Base-by-base conservation (phyloP, 257 asterid genomes). In the Hygrophila difformis region DNA sequence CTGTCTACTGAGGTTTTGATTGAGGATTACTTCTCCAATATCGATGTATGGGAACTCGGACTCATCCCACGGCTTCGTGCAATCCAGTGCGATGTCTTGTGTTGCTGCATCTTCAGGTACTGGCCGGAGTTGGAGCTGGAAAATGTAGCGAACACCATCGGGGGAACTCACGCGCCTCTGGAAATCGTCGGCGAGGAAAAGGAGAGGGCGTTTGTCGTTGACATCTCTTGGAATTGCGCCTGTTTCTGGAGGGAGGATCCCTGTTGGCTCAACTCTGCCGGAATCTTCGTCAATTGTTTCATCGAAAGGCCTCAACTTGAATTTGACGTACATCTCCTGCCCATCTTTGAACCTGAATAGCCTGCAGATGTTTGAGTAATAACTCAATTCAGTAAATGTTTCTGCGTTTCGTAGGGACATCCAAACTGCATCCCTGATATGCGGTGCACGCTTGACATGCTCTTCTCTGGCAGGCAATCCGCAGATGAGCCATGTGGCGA, bases 171-270 rank as follows among this genome's bases (percentile, higher is more conserved):
- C 96, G 0, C 85, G 76, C 23, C 17, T 55, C 51, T 70, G 71
- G 41, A 86, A 86, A 66, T 86, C 94, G 7, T 86, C 80, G 8
- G 81, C 86, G 2, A 86, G 85, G 70, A 86, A 86, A 54, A 76
- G 84, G 44, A 74, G 20, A 0, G 94, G 94, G 13, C 96, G 83
- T 1, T 55, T 64, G 67, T 82, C 96, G 6, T 59, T 63, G 38
- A 47, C 21, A 57, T 72, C 77, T 40, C 94, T 71, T 0, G 94
- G 88, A 50, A 86, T 82, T 12, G 96, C 92, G 9, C 96, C 96
- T 13, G 96, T 86, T 53, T 86, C 96, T 0, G 96, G 96, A 35
- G 96, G 96, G 10, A 86, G 88, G 51, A 82, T 77, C 19, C 96
- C 94, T 2, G 29, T 64, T 1, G 94, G 93, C 62, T 82, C 84